A percentile compares a stretch with the other conserved stretches of the same genome.
Conservation (phyloP, 495 filamentous ascomycete genomes). For the Aspergillus indologenus region DNA sequence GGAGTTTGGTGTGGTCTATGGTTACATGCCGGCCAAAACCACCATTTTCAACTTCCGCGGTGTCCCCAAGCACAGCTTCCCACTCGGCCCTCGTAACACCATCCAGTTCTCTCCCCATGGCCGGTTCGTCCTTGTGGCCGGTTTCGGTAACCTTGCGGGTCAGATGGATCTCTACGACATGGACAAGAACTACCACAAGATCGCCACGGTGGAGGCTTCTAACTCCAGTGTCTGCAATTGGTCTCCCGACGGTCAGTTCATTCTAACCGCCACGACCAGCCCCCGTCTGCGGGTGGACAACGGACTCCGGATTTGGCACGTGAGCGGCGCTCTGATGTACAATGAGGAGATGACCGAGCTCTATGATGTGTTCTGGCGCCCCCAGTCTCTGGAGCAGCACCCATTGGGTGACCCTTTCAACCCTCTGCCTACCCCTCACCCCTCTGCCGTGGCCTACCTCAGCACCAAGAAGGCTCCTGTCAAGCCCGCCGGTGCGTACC, state of each 20-base stretch:
- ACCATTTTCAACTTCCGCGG: constrained; percentile 91
- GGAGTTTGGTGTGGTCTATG: constrained; percentile 95
- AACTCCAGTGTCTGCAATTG: constrained; percentile 94
- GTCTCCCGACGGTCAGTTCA: constrained; percentile 92
- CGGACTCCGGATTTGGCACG: constrained; percentile 92
- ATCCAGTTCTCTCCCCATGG: constrained; percentile 93
- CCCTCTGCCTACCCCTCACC: constrained; percentile 74
- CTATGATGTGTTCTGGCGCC: constrained; percentile 90
- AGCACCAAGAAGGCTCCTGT: constrained; percentile 85
- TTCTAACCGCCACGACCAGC: constrained; percentile 94
- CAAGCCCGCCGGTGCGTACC: constrained; percentile 92
- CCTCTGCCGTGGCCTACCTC: constrained; percentile 79
- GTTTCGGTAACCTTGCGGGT: constrained; percentile 94
- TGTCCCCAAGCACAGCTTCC: constrained; percentile 74
- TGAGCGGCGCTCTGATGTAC: constrained; percentile 87
- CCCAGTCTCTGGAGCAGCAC: constrained; percentile 58
- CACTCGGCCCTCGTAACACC: constrained; percentile 85
- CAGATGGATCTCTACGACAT: constrained; percentile 98
- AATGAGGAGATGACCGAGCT: constrained; percentile 90
- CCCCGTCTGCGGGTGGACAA: constrained; percentile 95
- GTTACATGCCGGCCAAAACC: constrained; percentile 96
- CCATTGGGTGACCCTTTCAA: constrained; percentile 70
- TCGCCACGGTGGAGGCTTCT: constrained; percentile 90
- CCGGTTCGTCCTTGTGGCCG: constrained; percentile 87
- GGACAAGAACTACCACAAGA: constrained; percentile 83